Evolutionary conservation across 352 stramenopile species (phyloP), one percentile per base, ranked within the genome.

Genomic region (Globisporangium spinosum): DNA sequence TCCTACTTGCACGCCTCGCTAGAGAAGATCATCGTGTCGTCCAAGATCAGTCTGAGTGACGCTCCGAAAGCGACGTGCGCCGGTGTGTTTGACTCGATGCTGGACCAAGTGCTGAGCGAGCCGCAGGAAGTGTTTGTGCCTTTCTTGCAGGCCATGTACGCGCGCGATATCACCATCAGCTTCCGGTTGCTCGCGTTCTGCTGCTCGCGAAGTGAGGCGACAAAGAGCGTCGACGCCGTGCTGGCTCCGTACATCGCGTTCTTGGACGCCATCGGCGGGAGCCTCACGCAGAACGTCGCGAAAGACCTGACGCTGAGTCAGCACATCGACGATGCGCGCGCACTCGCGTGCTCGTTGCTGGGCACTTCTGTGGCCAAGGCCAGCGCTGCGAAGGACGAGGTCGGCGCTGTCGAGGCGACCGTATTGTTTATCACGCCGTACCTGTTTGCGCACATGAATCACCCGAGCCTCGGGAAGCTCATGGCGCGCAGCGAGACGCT

Each of bases 121-220:
- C 70, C 82, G 2, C 72, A 77, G 20, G 82, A 92, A 15, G 65
- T 93, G 9, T 93, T 87, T 64, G 67, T 95, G 49, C 85, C 87
- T 2, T 90, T 95, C 64, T 58, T 95, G n/a, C 83, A 88, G 60
- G 82, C 84, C 2, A 95, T 95, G 84, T 73, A 93, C 64, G 71
- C 76, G 20, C 81, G 78, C 20, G 87, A 95, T 67, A 78, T 87
- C 8, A 84, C 83, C 0, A 91, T 94, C 40, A 83, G 82, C 20
- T 93, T 90, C 47, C 85, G 87, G 2, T 56, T 95, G 17, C 75
- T 95, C 29, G 78, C 78, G 9, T 93, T 91, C 53, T 95, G 87
- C 49, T 94, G 85, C 64, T 89, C 85, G 3, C 75, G 80, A 56
- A 75, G 71, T 29, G 67, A 76, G 22, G 57, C 64, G 1, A 49